Percentiles rank a stretch among this genome's conserved stretches.
Conservation (phyloP, 305 asterid species). For the Salvia sclarea region DNA sequence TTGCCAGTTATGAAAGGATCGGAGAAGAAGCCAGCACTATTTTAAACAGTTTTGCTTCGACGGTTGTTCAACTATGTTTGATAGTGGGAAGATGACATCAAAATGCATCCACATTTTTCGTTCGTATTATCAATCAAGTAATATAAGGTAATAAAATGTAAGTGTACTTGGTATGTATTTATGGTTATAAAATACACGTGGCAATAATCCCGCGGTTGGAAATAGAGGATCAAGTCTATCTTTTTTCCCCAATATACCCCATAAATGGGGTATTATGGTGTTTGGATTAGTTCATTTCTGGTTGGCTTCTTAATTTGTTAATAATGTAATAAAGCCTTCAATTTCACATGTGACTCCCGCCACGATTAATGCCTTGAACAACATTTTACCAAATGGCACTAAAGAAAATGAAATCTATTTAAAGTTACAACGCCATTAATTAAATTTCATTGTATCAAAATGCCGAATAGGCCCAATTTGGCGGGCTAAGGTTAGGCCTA, state of each 20-base stretch:
- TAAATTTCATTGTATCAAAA: no score
- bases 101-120: slow-evolving; percentile 19
- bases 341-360: no score
- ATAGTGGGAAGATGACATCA: background rate
- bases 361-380: background rate
- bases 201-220: background rate
- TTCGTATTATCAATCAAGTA: slow-evolving; percentile 14
- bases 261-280: slow-evolving; percentile 3
- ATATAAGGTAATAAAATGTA: slow-evolving; percentile 21
- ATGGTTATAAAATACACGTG: background rate
- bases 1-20: slow-evolving; percentile 30
- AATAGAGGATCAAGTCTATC: background rate
- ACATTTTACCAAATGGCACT: background rate
- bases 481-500: background rate
- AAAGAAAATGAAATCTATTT: background rate
- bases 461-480: no score
- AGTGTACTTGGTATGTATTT: slow-evolving; percentile 4
- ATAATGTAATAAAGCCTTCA: slow-evolving; percentile 2
- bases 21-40: background rate
- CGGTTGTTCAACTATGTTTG: background rate
- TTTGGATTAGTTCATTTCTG: slow-evolving; percentile 9
- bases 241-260: background rate
- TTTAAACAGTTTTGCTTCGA: slow-evolving; percentile 32
- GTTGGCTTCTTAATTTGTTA: background rate
- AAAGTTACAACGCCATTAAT: background rate